Conservation (phyloP, 2,329 filamentous ascomycete species). For the Apiospora arundinis region DNA sequence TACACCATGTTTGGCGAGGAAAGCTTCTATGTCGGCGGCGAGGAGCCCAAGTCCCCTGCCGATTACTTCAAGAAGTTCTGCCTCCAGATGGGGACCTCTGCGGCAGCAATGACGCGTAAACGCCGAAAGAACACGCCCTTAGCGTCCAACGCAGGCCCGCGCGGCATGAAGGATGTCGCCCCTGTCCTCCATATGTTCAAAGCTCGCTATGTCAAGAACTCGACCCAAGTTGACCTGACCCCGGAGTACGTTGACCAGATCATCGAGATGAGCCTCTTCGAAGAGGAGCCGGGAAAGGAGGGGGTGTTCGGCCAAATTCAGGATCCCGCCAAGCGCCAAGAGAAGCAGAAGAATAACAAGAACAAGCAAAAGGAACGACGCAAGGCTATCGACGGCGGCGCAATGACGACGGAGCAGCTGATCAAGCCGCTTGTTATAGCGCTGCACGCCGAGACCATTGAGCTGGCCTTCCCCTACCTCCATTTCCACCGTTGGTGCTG, state of each 20-base stretch:
- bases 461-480: conserved; percentile 49
- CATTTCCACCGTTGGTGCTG: conserved; percentile 48
- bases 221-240: conserved; percentile 38
- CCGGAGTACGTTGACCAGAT: conserved; percentile 44
- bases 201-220: conserved; percentile 38
- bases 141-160: conserved; percentile 38
- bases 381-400: conserved; percentile 25
- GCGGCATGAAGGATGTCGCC: conserved; percentile 38
- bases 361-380: conserved; percentile 17
- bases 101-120: conserved; percentile 36
- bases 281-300: not conserved
- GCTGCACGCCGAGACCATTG: conserved; percentile 44
- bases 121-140: conserved; percentile 27
- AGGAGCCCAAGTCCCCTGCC: conserved; percentile 36
- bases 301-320: conserved; percentile 27
- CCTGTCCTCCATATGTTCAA: conserved; percentile 46
- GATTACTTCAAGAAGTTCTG: conserved; percentile 46
- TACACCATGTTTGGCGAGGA: conserved; percentile 36
- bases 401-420: conserved; percentile 35
- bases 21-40: conserved; percentile 45
- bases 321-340: conserved; percentile 28
- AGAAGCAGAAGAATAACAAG: conserved; percentile 25
- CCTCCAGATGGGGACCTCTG: conserved; percentile 46
- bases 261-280: conserved; percentile 32
- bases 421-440: conserved; percentile 40